Evolutionary conservation across 1,139 yeast genomes (phyloP).

Genomic region (Geotrichum siamense): DNA sequence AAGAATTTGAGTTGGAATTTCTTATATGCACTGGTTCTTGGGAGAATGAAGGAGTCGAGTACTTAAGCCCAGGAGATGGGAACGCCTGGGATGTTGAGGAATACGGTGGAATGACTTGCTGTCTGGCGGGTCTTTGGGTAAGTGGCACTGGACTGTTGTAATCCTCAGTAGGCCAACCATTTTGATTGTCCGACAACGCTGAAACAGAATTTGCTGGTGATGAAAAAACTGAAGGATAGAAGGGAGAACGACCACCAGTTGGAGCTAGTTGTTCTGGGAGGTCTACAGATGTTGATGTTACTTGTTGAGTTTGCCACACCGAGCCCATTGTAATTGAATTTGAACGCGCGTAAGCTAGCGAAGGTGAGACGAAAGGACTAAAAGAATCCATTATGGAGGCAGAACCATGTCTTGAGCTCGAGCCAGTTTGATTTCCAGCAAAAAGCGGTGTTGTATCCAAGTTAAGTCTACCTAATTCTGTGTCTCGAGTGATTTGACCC

Average conservation of each 20-base stretch:
- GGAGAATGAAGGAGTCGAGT: constrained; percentile 1
- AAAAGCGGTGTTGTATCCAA: constrained; percentile 5
- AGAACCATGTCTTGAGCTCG: constrained; percentile 6
- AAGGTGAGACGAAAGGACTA: constrained; percentile 16
- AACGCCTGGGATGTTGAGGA: neutral
- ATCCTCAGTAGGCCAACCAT: constrained; percentile 6
- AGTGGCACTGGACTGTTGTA: neutral
- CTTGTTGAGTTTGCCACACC: constrained; percentile 8
- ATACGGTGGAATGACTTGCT: constrained; percentile 17
- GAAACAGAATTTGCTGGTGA: constrained; percentile 16
- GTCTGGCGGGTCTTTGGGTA: constrained; percentile 17
- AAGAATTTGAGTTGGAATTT: neutral
- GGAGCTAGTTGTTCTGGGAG: neutral
- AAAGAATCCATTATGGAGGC: constrained; percentile 2
- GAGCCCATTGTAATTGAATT: constrained; percentile 8
- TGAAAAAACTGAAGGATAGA: constrained; percentile 14
- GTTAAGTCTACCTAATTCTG: constrained; percentile 42
- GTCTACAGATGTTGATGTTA: neutral
- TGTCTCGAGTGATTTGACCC: constrained; percentile 73
- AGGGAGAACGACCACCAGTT: neutral
- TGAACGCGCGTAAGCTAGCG: constrained; percentile 8
- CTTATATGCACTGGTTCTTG: constrained; percentile 2
- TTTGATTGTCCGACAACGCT: constrained; percentile 8
- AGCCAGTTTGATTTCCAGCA: constrained; percentile 7
- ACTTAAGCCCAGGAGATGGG: constrained; percentile 3